Conservation (phyloP, 2,329 filamentous ascomycete species). For the Penicillium sp. region DNA sequence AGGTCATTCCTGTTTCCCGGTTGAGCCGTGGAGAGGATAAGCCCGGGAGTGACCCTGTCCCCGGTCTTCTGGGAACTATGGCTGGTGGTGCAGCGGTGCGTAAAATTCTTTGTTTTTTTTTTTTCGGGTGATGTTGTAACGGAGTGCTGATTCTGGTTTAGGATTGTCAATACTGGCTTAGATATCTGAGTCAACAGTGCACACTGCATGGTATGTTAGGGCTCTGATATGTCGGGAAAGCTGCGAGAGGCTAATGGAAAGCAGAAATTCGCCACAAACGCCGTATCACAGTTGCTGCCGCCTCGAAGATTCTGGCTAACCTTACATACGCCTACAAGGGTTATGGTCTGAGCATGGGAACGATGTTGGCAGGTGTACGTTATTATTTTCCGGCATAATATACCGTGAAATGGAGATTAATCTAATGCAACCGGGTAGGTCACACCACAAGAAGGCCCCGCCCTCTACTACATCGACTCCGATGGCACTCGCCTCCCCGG, state of each 20-base stretch:
- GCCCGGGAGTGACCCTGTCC: constrained; percentile 37
- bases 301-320: constrained; percentile 98
- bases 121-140: constrained; percentile 3
- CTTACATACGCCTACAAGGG: constrained; percentile 98
- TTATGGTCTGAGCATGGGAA: constrained; percentile 98
- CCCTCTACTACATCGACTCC: constrained; percentile 98
- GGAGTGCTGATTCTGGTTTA: constrained; percentile 37
- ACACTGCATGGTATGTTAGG: constrained; percentile 73
- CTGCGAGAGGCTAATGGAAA: constrained; percentile 17
- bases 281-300: constrained; percentile 95
- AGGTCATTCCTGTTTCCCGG: constrained; percentile 73
- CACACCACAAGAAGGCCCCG: constrained; percentile 84
- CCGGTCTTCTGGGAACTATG: constrained; percentile 87
- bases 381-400: not conserved
- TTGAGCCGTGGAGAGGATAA: constrained; percentile 47
- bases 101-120: not conserved
- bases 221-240: not conserved
- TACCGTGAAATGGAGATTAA: not conserved
- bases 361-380: constrained; percentile 98
- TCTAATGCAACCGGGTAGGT: constrained; percentile 30
- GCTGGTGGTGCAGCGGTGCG: constrained; percentile 88
- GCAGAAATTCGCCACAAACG: constrained; percentile 93
- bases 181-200: constrained; percentile 98
- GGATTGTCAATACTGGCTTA: constrained; percentile 99
- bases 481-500: constrained; percentile 91